Conservation (phyloP, 495 filamentous ascomycete genomes). For the Hypomontagnella submonticulosa region DNA sequence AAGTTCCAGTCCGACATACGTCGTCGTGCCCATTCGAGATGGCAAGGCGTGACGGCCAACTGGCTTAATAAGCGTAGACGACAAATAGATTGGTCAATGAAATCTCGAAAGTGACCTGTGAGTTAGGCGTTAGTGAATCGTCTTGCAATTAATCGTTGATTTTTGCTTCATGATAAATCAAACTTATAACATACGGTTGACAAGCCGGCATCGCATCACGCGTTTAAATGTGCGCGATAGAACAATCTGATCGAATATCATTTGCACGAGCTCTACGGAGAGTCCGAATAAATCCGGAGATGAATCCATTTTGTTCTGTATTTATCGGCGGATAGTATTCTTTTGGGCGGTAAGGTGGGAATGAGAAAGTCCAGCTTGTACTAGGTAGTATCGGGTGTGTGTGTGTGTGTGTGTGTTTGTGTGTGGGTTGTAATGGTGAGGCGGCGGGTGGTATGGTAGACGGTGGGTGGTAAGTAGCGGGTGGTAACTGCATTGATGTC, state of each 20-base stretch:
- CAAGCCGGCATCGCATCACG: constrained; percentile 24
- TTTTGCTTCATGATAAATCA: no score
- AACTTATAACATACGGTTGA: constrained; percentile 10
- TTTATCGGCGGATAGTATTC: no score
- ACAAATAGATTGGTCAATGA: constrained; percentile 19
- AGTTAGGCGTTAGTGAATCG: neutral
- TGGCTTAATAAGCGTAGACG: constrained; percentile 10
- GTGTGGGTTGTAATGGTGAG: no score
- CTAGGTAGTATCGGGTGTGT: no score
- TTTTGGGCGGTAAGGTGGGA: no score
- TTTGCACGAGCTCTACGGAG: constrained; percentile 7
- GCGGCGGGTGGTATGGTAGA: no score
- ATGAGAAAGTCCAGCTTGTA: no score
- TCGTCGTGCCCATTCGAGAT: neutral
- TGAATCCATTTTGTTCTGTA: neutral
- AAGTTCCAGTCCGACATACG: neutral
- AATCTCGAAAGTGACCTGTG: constrained; percentile 20
- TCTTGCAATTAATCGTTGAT: no score
- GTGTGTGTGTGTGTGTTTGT: no score
- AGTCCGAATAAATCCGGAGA: no score
- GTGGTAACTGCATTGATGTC: no score
- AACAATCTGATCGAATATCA: constrained; percentile 13
- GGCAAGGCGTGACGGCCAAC: neutral
- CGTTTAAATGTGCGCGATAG: constrained; percentile 12
- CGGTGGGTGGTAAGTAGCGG: no score